Percentiles rank a stretch among this genome's conserved stretches.
phyloP scores from a whole-genome alignment of 2,329 filamentous ascomycete species.

The Fusarium xyrophilum region DNA sequence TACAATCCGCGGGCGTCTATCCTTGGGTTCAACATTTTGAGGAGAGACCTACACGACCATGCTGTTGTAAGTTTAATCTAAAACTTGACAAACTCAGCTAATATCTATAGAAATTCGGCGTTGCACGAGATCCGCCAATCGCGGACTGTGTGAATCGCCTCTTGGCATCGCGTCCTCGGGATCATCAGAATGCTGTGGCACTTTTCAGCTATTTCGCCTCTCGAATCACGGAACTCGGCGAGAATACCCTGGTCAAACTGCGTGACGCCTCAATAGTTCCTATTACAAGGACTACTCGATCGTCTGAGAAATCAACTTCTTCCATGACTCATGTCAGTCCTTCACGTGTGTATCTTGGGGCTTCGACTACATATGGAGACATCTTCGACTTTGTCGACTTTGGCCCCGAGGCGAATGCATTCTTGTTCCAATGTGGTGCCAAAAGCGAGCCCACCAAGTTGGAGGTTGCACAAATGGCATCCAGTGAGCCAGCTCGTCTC shows the following conservation, averaged over 20 bases:
- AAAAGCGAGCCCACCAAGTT: constrained; percentile 88
- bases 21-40: constrained; percentile 81
- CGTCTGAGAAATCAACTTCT: constrained; percentile 51
- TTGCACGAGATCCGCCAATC: constrained; percentile 81
- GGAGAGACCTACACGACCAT: constrained; percentile 77
- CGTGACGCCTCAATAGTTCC: constrained; percentile 75
- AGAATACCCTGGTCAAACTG: constrained; percentile 65
- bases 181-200: constrained; percentile 68
- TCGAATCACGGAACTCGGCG: constrained; percentile 75
- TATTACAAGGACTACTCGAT: constrained; percentile 52
- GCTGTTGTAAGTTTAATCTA: constrained; percentile 59
- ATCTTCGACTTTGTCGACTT: constrained; percentile 99
- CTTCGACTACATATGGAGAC: constrained; percentile 72
- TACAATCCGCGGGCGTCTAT: constrained; percentile 78
- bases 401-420: constrained; percentile 83
- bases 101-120: constrained; percentile 73
- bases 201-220: constrained; percentile 86
- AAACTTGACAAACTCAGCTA: constrained; percentile 7
- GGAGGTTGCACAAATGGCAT: constrained; percentile 85
- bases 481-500: constrained; percentile 81
- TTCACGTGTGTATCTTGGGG: constrained; percentile 80
- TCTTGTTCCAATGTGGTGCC: constrained; percentile 86
- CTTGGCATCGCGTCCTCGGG: constrained; percentile 73
- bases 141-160: constrained; percentile 77
- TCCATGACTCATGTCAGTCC: constrained; percentile 62